Percentiles rank a stretch among this genome's conserved stretches.
Evolutionary conservation across 1,284 basidiomycete species (phyloP).

Genomic region (Chalciporus sp.): DNA sequence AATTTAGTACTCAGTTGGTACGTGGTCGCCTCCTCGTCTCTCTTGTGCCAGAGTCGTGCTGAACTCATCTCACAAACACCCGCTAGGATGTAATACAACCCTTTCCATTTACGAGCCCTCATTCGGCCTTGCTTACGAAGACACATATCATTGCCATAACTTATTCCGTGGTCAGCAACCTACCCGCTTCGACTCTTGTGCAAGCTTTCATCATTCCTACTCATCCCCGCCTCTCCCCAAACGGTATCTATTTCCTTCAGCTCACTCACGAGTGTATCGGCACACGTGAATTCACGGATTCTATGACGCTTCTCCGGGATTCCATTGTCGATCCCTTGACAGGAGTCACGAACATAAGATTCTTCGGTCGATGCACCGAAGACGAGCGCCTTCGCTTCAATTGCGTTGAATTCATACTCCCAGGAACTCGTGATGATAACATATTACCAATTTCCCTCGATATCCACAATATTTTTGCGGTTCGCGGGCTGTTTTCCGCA

Average conservation of each 20-base stretch:
- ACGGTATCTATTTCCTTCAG: neutral
- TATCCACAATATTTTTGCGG: neutral
- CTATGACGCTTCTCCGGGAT: neutral
- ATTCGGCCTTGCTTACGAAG: neutral
- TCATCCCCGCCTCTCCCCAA: no score
- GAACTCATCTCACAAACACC: no score
- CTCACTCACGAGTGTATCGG: neutral
- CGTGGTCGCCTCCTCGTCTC: neutral
- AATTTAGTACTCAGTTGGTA: neutral
- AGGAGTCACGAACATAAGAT: neutral
- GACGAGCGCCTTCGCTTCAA: neutral
- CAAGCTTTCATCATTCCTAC: neutral
- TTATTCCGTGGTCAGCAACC: neutral
- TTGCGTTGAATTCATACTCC: neutral
- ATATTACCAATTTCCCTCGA: neutral
- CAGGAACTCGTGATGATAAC: neutral
- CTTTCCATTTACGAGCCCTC: neutral
- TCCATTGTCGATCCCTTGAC: neutral
- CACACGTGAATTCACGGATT: neutral
- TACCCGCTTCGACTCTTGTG: neutral
- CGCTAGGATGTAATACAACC: no score
- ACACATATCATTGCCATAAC: neutral
- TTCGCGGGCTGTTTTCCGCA: neutral
- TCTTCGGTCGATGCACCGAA: neutral
- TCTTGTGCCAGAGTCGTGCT: no score